These are phyloP conservation scores for Sporothrix inflata DNA, from an alignment of 2,329 filamentous ascomycete genomes.

Conservation along the genomic window DNA sequence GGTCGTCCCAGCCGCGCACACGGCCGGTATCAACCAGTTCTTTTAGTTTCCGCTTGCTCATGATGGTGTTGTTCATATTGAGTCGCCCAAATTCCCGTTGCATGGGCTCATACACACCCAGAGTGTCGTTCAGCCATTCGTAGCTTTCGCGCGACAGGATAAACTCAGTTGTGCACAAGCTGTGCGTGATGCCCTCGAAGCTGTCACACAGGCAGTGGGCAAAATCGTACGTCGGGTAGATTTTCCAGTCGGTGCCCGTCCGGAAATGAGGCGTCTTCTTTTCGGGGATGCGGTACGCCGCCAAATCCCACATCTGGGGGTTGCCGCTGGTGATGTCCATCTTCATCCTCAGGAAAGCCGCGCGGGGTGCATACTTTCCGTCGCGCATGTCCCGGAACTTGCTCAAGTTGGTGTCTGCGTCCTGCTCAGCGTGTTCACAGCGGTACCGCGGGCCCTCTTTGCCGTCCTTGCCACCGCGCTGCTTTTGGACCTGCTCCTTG, in stretches of 20 bases:
- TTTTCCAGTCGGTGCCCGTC: constrained; percentile 83
- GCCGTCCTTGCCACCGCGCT: constrained; percentile 69
- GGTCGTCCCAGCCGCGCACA: constrained; percentile 89
- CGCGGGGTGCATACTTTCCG: constrained; percentile 83
- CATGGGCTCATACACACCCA: constrained; percentile 89
- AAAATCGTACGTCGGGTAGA: constrained; percentile 95
- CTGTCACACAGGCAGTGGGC: constrained; percentile 90
- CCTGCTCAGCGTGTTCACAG: constrained; percentile 77
- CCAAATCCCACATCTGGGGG: constrained; percentile 78
- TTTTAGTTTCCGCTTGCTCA: constrained; percentile 83
- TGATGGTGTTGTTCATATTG: constrained; percentile 80
- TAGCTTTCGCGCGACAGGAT: constrained; percentile 65
- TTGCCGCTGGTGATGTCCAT: constrained; percentile 50
- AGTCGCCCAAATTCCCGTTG: constrained; percentile 77
- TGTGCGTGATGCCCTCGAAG: constrained; percentile 71
- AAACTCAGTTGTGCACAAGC: constrained; percentile 87
- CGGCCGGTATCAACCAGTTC: constrained; percentile 77
- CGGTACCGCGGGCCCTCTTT: constrained; percentile 72
- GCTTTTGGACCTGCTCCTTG: constrained; percentile 79
- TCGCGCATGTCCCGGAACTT: constrained; percentile 91
- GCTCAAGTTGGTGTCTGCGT: constrained; percentile 69
- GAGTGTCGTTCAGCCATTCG: constrained; percentile 80
- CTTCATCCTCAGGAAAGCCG: constrained; percentile 91
- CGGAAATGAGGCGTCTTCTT: constrained; percentile 66
- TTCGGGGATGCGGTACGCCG: constrained; percentile 82